Base-by-base conservation (phyloP, 2,329 filamentous ascomycete species). In the Fusarium sp. region DNA sequence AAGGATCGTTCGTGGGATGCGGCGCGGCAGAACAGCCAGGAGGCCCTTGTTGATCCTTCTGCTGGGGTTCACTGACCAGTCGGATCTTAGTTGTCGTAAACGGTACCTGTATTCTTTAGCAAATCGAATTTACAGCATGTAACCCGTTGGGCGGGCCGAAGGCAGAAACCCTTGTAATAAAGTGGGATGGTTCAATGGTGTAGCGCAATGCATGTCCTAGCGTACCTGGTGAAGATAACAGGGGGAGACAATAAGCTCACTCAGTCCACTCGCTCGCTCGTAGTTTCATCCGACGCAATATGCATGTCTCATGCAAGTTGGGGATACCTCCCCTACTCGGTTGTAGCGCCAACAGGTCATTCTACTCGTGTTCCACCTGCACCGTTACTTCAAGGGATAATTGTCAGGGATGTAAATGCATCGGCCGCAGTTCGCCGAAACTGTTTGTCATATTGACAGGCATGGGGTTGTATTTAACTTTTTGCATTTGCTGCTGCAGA, bases 11-110 rank as follows among this genome's bases (percentile, higher is more conserved):
- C 53, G 12, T 64, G 56, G 64, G 55, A 67, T 60, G 10, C 20
- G 37, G 46, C 54, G 44, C 41, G 42, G 52, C 45, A 67, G 20
- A 58, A 53, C 20, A 67, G 64, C 64, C 63, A 63, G 49, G 64
- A 67, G 33, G 64, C 64, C 64, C 64, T 67, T 52, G 52, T 67
- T 20, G 40, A 48, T 53, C 54, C 64, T 7, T 30, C 41, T 26
- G 50, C 59, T 9, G 40, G 53, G 53, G 13, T 48, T 12, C 32
- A n/a, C 1, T 52, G 48, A 12, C 48, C 20, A 52, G 32, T 52
- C 48, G 56, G 46, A 53, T 53, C 46, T 52, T 41, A 11, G 11
- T 15, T 50, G 20, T 18, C 11, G 37, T 23, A 11, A n/a, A 40
- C 38, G 38, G 46, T 26, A 35, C 20, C 30, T n/a, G 30, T 35